Evolutionary conservation across 371 early-diverging fungal species (phyloP), one percentile per base, ranked within the genome.

Genomic region (Apophysomyces trapeziformis): DNA sequence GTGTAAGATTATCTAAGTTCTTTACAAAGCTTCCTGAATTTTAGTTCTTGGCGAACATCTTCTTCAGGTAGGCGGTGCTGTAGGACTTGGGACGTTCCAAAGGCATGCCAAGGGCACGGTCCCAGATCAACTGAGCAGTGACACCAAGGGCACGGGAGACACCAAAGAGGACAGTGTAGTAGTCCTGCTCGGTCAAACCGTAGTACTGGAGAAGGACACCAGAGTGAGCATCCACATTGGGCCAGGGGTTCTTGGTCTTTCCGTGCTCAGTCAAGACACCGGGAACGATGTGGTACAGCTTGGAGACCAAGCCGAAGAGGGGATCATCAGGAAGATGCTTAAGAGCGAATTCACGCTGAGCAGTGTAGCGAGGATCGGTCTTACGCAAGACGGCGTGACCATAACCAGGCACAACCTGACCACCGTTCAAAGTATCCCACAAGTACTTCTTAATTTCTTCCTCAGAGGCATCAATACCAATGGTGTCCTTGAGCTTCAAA

Each of bases 191-290:
- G 47, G 89, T 92, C 68, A 99, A 87, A 63, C 97, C 97, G 79
- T 92, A 99, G 90, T 97, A 94, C 75, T 94, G 93, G 68, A 98
- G 89, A 50, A 99, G 92, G 71, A 96, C 96, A 80, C 99, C 99
- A 64, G 92, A 92, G 93, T 99, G 99, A 62, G 98, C 98, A 79
- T 99, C 99, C 35, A 99, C 98, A 82, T 99, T 99, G 80, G 99
- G 99, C 95, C 95, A 99, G 68, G 99, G 99, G 94, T 99, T 99
- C 95, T 97, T 98, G 91, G 97, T 97, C 93, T 98, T 99, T 71
- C 98, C 99, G 87, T 99, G 99, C 87, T 98, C 96, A 68, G 92
- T 93, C 60, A 99, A 87, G 61, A 98, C 95, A 71, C 92, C 93
- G 32, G 99, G 99, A 39, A 92, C 96, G 68, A 98, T 93, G 88